phyloP scores from a whole-genome alignment of 257 asterid species.

The Mentha longifolia region DNA sequence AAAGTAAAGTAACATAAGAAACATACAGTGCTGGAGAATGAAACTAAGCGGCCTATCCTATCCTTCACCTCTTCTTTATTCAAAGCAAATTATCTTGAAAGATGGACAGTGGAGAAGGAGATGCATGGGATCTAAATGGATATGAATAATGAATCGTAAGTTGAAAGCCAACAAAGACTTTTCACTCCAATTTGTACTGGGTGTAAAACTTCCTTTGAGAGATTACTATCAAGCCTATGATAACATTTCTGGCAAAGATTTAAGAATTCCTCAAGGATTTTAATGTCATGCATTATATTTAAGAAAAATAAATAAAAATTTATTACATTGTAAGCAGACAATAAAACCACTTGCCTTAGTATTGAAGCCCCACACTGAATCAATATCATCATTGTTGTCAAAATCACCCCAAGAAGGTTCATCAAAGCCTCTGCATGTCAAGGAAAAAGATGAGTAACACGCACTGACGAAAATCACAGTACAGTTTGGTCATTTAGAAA shows the following conservation, averaged over 20 bases:
- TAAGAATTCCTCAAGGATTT: conserved; percentile 5
- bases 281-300: neutral
- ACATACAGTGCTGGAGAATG: neutral
- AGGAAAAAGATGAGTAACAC: conserved; percentile 28
- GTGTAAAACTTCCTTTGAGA: neutral
- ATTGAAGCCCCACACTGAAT: conserved; percentile 98
- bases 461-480: conserved; percentile 7
- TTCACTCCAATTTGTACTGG: no score
- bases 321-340: conserved; percentile 24
- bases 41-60: neutral
- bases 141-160: neutral
- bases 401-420: conserved; percentile 88
- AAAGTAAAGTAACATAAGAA: conserved; percentile 2
- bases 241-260: neutral
- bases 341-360: conserved; percentile 64
- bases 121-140: neutral
- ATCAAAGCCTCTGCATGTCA: conserved; percentile 71
- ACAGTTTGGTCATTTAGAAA: conserved; percentile 11
- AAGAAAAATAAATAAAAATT: conserved; percentile 12
- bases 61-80: neutral
- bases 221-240: neutral
- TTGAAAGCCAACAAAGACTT: no score
- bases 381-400: conserved; percentile 86
- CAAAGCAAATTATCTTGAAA: neutral
- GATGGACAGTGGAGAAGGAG: neutral